These are phyloP conservation scores for Leptographium flavum DNA, from an alignment of 2,329 filamentous ascomycete species.

Conservation along the genomic window DNA sequence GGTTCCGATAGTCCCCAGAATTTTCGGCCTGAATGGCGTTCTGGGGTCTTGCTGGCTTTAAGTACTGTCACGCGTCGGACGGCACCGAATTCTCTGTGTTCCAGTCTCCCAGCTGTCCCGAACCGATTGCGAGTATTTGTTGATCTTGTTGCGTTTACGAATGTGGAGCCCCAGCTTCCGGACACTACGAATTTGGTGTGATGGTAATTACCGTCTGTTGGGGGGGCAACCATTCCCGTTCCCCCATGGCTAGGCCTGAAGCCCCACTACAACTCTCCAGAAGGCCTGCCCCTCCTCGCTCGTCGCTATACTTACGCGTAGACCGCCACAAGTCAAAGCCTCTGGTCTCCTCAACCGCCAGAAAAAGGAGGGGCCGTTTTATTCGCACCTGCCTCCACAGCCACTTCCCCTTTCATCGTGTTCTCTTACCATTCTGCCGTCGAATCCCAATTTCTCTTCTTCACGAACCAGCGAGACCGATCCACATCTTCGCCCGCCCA, in stretches of 20 bases:
- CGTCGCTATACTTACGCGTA: conserved; percentile 4
- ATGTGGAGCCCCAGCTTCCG: not conserved
- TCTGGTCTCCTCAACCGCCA: not conserved
- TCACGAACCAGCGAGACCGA: not conserved
- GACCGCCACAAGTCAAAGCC: not conserved
- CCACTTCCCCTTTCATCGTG: not conserved
- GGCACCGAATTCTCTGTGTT: not conserved
- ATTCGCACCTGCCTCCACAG: conserved; percentile 8
- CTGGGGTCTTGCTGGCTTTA: not conserved
- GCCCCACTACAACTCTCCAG: too few relatives aligned
- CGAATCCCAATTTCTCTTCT: not conserved
- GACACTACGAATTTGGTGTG: not conserved
- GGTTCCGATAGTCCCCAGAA: not conserved
- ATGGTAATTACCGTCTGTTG: not conserved
- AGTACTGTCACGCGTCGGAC: not conserved
- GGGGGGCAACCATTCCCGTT: not conserved
- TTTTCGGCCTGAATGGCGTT: not conserved
- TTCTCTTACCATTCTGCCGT: not conserved
- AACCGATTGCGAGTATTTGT: not conserved
- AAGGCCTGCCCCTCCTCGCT: conserved; percentile 1
- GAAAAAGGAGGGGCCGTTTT: conserved; percentile 10
- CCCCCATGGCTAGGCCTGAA: too few relatives aligned
- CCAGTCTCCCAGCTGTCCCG: not conserved
- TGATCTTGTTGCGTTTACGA: not conserved
- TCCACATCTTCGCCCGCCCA: not conserved